These are phyloP conservation scores for Yamadazyma laniorum DNA, from an alignment of 805 yeast species.

Conservation along the genomic window DNA sequence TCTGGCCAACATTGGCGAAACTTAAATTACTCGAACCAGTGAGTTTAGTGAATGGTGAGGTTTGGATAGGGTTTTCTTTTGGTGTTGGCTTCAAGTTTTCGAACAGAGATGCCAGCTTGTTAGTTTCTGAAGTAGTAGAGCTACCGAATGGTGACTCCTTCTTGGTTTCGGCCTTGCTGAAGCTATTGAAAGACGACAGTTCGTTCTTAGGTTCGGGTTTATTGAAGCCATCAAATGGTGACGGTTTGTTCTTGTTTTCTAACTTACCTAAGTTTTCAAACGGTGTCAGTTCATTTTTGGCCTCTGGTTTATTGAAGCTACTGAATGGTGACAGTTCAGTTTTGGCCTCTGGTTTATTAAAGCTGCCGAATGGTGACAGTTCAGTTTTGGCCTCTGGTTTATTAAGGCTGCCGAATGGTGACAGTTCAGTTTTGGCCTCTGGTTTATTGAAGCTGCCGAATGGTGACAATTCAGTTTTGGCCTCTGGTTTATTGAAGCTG, in stretches of 20 bases:
- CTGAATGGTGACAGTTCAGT: not conserved
- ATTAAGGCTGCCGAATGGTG: not conserved
- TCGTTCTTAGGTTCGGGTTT: not conserved
- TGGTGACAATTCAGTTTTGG: constrained; percentile 18
- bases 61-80: too few relatives aligned
- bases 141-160: constrained; percentile 18
- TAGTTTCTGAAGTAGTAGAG: too few relatives aligned
- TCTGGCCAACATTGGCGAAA: constrained; percentile 3
- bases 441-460: constrained; percentile 14
- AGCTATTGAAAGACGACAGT: not conserved
- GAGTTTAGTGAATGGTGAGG: not conserved
- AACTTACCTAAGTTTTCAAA: constrained; percentile 12
- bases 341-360: not conserved
- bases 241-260: not conserved
- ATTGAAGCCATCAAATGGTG: not conserved
- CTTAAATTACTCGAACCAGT: not conserved
- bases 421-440: constrained; percentile 1
- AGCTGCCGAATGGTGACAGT: not conserved
- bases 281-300: constrained; percentile 17
- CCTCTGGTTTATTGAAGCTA: constrained; percentile 4
- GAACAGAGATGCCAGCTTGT: too few relatives aligned
- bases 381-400: constrained; percentile 2
- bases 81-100: too few relatives aligned
- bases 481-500: constrained; percentile 4
- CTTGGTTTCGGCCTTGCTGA: constrained; percentile 3